phyloP scores from a whole-genome alignment of 129 eudicot genomes.

The Artemisia annua region DNA sequence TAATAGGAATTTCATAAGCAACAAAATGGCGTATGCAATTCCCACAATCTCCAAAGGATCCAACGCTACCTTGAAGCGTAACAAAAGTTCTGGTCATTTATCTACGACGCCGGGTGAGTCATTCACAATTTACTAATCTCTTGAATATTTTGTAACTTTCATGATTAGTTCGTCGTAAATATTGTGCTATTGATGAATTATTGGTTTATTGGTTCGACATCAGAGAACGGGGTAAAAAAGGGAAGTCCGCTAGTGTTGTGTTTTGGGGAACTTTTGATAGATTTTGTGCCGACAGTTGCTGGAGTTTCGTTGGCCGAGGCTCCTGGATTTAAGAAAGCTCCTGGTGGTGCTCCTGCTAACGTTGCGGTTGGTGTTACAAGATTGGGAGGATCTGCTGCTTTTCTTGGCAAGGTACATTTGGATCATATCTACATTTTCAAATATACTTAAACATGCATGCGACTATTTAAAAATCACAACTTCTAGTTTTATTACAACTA shows the following conservation, averaged over 20 bases:
- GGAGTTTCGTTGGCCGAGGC: constrained; percentile 75
- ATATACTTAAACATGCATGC: background rate
- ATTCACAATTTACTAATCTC: background rate
- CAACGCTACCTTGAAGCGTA: constrained; percentile 12
- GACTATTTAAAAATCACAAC: background rate
- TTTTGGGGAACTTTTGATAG: constrained; percentile 65
- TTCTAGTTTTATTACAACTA: background rate
- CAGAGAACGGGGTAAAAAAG: constrained; percentile 23
- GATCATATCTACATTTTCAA: background rate
- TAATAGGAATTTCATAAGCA: constrained; percentile 7
- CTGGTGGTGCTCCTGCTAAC: constrained; percentile 75
- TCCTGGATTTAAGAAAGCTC: constrained; percentile 59
- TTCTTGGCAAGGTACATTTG: constrained; percentile 54
- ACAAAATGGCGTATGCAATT: constrained; percentile 4
- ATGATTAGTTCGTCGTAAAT: background rate
- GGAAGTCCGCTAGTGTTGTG: constrained; percentile 36
- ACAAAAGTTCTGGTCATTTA: constrained; percentile 3
- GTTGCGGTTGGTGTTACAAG: constrained; percentile 51
- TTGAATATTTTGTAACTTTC: background rate
- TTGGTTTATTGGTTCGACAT: constrained; percentile 3
- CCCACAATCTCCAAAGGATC: constrained; percentile 22
- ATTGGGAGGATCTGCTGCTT: constrained; percentile 56
- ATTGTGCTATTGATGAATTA: background rate
- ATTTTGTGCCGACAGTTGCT: constrained; percentile 57
- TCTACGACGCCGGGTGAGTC: constrained; percentile 6